Evolutionary conservation across 805 yeast genomes (phyloP), one percentile per base, ranked within the genome.

Genomic region (Blastobotrys parvus): DNA sequence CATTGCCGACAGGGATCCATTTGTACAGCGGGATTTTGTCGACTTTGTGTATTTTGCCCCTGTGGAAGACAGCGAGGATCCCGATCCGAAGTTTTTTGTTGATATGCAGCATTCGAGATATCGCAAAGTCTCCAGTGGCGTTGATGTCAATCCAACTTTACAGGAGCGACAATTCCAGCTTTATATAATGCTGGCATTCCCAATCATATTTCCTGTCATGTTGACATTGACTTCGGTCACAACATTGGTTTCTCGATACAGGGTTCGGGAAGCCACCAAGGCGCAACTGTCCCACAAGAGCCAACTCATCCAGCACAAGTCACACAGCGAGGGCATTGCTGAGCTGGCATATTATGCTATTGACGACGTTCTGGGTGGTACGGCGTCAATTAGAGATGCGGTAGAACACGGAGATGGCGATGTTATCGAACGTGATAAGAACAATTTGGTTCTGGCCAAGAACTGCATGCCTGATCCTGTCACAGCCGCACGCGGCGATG

Each of bases 1-100:
- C 60, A 81, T 90, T 45, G 71, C 90, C 3, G 71, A 78, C 23
- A 73, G 71, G 46, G 77, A 84, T 43, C 95, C 95, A 1, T 88
- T 87, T 58, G 78, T 78, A 29, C 63, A 67, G 63, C 38, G 72
- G 75, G 71, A 71, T 71, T 38, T 56, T 57, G 16, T 58, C 74
- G 40, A 70, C 68, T 44, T 51, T 29, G 64, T 68, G 4, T 69
- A 67, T 41, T 44, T 41, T 16, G 29, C 29, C 23, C 23, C 11
- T 15, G n/a, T 31, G 16, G n/a, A 35, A 10, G 35, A 37, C 22
- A 22, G 30, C 34, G 43, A 39, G 16, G 35, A 22, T 5, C 42
- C 13, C 16, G 42, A 37, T 27, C 13, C 29, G 27, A 25, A 33
- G 17, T 31, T 19, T 17, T 42, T 59, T 18, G 48, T 61, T 16